These are phyloP conservation scores for Trichoderma oligosporum DNA, from an alignment of 2,329 filamentous ascomycete genomes.

Conservation along the genomic window DNA sequence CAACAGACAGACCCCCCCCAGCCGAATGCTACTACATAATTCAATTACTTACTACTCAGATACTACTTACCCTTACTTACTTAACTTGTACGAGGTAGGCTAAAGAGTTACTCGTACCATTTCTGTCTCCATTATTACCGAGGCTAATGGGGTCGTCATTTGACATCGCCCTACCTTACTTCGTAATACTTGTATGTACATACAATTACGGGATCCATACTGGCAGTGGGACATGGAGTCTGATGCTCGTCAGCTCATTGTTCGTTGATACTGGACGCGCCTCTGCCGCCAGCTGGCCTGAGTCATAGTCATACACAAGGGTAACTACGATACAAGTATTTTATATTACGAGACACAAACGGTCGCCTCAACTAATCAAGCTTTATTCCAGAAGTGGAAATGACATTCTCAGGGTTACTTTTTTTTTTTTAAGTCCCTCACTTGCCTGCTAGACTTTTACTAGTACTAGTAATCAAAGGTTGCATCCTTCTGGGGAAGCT, in stretches of 20 bases:
- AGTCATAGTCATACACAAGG: constrained; percentile 7
- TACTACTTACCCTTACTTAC: too few species aligned
- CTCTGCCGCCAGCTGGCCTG: constrained; percentile 12
- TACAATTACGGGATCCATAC: constrained; percentile 1
- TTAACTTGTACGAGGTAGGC: too few species aligned
- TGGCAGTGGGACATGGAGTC: background rate
- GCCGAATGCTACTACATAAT: too few species aligned
- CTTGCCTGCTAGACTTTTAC: background rate
- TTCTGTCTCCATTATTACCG: background rate
- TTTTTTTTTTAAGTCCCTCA: background rate
- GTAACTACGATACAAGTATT: background rate
- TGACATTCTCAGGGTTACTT: background rate
- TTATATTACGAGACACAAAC: constrained; percentile 13
- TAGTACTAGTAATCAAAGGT: background rate
- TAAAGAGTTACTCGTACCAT: background rate
- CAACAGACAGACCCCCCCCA: too few species aligned
- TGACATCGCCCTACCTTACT: too few species aligned
- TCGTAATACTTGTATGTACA: too few species aligned
- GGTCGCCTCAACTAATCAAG: background rate
- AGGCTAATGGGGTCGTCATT: constrained; percentile 8
- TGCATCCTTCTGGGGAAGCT: background rate
- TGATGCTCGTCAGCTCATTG: background rate
- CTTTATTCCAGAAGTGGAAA: background rate
- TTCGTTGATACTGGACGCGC: background rate
- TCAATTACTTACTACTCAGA: too few species aligned